These are phyloP conservation scores for Tetrahymena malaccensis DNA, from an alignment of 73 alveolate genomes.

Conservation along the genomic window DNA sequence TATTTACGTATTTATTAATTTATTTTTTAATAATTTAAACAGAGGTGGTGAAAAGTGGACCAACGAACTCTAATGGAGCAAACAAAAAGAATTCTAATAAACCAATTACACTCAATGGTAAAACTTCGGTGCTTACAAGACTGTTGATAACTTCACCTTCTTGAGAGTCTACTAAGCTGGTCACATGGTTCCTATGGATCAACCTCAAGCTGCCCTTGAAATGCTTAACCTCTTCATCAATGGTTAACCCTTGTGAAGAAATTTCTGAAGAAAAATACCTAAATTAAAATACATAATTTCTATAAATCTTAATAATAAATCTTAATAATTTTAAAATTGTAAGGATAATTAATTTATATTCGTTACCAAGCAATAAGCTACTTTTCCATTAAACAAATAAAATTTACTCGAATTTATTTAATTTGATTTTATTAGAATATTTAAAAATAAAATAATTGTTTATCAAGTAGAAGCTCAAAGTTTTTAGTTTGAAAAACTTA, in stretches of 20 bases:
- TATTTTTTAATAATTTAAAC: not conserved
- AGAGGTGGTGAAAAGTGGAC: constrained; percentile 72
- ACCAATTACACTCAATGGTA: constrained; percentile 48
- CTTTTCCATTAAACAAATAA: not conserved
- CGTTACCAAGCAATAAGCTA: not conserved
- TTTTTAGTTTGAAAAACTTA: not conserved
- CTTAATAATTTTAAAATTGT: not conserved
- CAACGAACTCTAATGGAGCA: constrained; percentile 37
- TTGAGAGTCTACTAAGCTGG: constrained; percentile 76
- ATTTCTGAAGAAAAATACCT: not conserved
- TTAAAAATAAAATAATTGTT: no score
- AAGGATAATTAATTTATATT: not conserved
- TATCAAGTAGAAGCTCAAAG: no score
- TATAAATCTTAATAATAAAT: not conserved
- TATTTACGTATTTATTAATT: not conserved
- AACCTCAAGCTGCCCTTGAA: constrained; percentile 58
- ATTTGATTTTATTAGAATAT: no score
- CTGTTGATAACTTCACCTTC: constrained; percentile 17
- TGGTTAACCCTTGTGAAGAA: not conserved
- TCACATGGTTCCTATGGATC: constrained; percentile 95
- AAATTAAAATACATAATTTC: not conserved
- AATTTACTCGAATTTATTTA: no score
- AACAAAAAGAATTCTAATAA: constrained; percentile 20
- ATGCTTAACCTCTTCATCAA: not conserved
- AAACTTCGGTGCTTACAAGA: constrained; percentile 12